These are phyloP conservation scores for Medicago truncatula DNA, from an alignment of 306 rosid genomes.

Conservation along the genomic window MtrunA17r5.0-ANR NC_053044.1:55562501-55563000, in stretches of 20 bases:
- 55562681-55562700: background rate
- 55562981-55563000: constrained; percentile 99
- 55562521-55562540: background rate
- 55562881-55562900: constrained; percentile 31
- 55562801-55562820: background rate
- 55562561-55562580: background rate
- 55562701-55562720: constrained; percentile 8
- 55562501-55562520: background rate
- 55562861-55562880: constrained; percentile 24
- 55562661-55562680: constrained; percentile 1
- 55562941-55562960: constrained; percentile 33
- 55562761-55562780: background rate
- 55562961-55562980: constrained; percentile 71
- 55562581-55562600: background rate
- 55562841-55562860: constrained; percentile 29
- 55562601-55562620: constrained; percentile 21
- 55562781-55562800: constrained; percentile 22
- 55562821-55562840: background rate
- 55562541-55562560: constrained; percentile 3
- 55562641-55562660: constrained; percentile 13
- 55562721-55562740: background rate
- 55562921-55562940: constrained; percentile 35
- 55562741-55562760: constrained; percentile 7
- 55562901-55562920: constrained; percentile 33
- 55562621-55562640: background rate